These are phyloP conservation scores for Beauveria sp. DNA, from an alignment of 2,329 filamentous ascomycete genomes.

Conservation along the genomic window DNA sequence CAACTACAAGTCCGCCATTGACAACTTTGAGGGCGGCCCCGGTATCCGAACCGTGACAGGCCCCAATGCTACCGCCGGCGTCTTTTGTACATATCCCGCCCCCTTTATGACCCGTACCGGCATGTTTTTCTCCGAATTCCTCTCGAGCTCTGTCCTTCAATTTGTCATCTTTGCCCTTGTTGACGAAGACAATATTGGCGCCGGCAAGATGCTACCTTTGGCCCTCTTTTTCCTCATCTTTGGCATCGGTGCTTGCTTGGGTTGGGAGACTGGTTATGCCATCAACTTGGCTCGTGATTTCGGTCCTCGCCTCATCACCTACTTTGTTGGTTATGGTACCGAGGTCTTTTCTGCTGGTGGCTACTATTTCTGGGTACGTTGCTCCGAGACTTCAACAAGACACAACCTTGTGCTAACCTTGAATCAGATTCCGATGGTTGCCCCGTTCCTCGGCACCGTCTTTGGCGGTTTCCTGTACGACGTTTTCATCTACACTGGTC, in stretches of 20 bases:
- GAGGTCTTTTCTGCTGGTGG: constrained; percentile 60
- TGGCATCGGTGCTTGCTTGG: constrained; percentile 64
- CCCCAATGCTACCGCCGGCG: constrained; percentile 54
- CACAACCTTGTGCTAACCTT: background rate
- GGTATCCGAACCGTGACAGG: constrained; percentile 54
- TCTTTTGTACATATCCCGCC: constrained; percentile 68
- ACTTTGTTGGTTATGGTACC: constrained; percentile 58
- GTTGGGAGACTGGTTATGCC: constrained; percentile 70
- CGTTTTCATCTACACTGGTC: constrained; percentile 59
- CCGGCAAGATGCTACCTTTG: constrained; percentile 49
- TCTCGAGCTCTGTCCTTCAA: constrained; percentile 60
- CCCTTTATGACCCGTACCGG: constrained; percentile 57
- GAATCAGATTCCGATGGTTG: constrained; percentile 60
- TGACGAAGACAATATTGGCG: constrained; percentile 48
- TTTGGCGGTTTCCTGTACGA: constrained; percentile 63
- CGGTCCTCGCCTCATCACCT: constrained; percentile 58
- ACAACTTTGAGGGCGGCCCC: constrained; percentile 52
- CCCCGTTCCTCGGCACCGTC: constrained; percentile 56
- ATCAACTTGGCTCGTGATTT: constrained; percentile 70
- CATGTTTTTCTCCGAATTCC: constrained; percentile 66
- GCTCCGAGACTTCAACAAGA: background rate
- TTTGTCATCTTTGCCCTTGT: constrained; percentile 65
- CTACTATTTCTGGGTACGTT: constrained; percentile 64
- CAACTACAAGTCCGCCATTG: constrained; percentile 58
- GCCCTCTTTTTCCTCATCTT: constrained; percentile 66